Conservation (phyloP, 176 grass and related monocot species). For the Melocanna baccifera region DNA sequence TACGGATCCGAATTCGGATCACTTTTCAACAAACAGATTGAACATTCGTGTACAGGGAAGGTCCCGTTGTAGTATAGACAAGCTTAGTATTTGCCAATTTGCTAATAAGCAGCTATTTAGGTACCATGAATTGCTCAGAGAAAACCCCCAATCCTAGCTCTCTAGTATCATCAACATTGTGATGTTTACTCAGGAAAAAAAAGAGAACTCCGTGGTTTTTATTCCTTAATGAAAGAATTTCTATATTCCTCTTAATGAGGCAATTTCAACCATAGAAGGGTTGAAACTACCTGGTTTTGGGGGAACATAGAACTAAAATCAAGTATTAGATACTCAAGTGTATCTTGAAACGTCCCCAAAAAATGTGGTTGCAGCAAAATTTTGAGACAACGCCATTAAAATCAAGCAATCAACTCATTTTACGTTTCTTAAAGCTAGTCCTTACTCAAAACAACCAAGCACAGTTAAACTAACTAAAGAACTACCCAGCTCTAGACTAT, state of each 20-base stretch:
- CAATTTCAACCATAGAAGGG: neutral
- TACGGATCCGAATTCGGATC: too few relatives aligned
- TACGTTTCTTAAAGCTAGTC: neutral
- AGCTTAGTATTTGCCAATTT: neutral
- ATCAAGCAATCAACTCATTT: neutral
- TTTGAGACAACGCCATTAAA: neutral
- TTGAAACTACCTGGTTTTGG: neutral
- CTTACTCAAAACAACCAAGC: neutral
- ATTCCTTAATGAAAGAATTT: neutral
- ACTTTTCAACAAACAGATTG: too few relatives aligned
- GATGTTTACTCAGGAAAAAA: neutral
- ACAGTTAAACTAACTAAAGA: neutral
- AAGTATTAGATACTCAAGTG: neutral
- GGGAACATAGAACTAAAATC: neutral
- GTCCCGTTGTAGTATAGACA: neutral
- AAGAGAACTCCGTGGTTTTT: neutral
- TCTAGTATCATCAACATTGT: neutral
- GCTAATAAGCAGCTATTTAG: neutral
- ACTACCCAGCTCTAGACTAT: neutral
- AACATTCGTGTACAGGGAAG: neutral
- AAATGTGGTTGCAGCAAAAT: neutral
- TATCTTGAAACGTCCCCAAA: neutral
- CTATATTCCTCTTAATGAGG: neutral
- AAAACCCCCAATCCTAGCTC: neutral
- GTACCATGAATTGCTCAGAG: neutral